These are phyloP conservation scores for Thalassiosira hispida DNA, from an alignment of 352 stramenopile species.

Conservation along the genomic window DNA sequence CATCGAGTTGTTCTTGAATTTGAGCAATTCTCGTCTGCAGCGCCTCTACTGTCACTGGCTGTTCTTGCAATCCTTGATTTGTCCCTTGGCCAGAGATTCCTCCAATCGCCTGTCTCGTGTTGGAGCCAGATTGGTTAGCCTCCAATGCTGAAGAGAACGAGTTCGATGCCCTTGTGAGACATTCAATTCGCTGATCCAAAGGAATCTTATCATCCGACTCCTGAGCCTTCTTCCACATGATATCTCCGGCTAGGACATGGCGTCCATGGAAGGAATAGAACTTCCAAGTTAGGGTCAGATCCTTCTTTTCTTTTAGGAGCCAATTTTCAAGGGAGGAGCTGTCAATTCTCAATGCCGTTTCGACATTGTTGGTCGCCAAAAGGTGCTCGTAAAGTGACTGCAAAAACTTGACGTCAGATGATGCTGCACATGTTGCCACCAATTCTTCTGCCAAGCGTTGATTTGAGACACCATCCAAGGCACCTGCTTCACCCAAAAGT, in stretches of 20 bases:
- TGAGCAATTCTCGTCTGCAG: conserved; percentile 42
- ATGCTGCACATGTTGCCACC: conserved; percentile 64
- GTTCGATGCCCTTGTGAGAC: conserved; percentile 58
- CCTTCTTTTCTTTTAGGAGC: conserved; percentile 65
- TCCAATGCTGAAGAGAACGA: conserved; percentile 47
- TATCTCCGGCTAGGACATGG: conserved; percentile 64
- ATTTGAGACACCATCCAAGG: conserved; percentile 15
- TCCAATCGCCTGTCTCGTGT: conserved; percentile 2
- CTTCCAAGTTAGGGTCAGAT: conserved; percentile 64
- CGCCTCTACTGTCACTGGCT: conserved; percentile 25
- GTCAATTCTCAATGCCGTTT: conserved; percentile 75
- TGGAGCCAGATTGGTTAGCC: background rate
- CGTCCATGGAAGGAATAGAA: conserved; percentile 78
- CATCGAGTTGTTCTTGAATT: conserved; percentile 67
- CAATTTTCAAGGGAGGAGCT: conserved; percentile 77
- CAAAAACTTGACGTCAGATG: conserved; percentile 69
- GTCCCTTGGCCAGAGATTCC: background rate
- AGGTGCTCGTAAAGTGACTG: conserved; percentile 75
- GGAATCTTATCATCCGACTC: conserved; percentile 40
- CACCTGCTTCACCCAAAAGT: conserved; percentile 59
- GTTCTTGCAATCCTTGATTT: conserved; percentile 13
- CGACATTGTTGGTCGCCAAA: conserved; percentile 64
- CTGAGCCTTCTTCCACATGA: conserved; percentile 61
- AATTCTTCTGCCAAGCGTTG: conserved; percentile 59
- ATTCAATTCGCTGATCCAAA: conserved; percentile 76